A percentile compares a stretch with the other conserved stretches of the same genome.
phyloP scores from a whole-genome alignment of 2,329 filamentous ascomycete species.

The Spiromastix sp. region DNA sequence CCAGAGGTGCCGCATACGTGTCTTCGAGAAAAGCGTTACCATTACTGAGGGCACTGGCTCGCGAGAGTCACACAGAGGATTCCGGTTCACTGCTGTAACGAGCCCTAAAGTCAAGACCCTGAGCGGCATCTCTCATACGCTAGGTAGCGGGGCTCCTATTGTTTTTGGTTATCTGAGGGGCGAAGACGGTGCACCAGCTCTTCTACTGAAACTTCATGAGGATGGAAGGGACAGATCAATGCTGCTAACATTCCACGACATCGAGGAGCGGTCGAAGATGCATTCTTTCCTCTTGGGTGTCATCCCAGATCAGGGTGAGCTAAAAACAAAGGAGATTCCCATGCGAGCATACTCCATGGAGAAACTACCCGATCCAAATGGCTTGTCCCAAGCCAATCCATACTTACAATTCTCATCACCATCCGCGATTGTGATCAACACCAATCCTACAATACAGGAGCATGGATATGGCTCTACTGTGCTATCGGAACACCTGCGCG shows the following conservation, averaged over 20 bases:
- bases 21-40: constrained; percentile 63
- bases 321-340: constrained; percentile 58
- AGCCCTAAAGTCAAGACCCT: constrained; percentile 67
- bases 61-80: constrained; percentile 66
- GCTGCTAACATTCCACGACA: constrained; percentile 65
- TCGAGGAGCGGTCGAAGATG: constrained; percentile 59
- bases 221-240: constrained; percentile 57
- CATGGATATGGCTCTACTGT: constrained; percentile 56
- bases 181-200: constrained; percentile 58
- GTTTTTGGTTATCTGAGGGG: constrained; percentile 68
- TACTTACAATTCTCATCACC: constrained; percentile 29
- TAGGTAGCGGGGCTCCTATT: constrained; percentile 56
- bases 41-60: constrained; percentile 63
- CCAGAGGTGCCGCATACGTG: constrained; percentile 56
- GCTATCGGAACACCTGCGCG: constrained; percentile 63
- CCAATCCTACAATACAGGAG: constrained; percentile 46
- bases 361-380: constrained; percentile 28
- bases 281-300: constrained; percentile 66
- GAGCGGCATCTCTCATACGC: constrained; percentile 62
- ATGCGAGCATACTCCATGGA: constrained; percentile 56
- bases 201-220: constrained; percentile 62
- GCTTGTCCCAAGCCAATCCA: constrained; percentile 18
- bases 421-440: constrained; percentile 54
- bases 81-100: constrained; percentile 67
- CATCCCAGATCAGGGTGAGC: constrained; percentile 56